phyloP scores from a whole-genome alignment of 352 stramenopile species.

The Albugo laibachii region DNA sequence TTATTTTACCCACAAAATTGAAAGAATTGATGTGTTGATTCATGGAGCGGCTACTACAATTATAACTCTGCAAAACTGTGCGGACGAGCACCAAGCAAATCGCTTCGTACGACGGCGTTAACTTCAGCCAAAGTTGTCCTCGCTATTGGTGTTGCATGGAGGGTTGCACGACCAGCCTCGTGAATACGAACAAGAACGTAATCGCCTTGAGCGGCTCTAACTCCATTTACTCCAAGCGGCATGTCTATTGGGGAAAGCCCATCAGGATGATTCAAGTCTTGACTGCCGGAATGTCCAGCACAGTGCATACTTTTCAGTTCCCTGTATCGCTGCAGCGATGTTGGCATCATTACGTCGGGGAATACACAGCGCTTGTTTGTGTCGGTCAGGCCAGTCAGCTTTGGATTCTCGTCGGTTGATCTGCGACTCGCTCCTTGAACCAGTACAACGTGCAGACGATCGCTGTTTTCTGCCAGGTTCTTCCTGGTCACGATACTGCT shows the following conservation, averaged over 20 bases:
- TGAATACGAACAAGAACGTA: conserved; percentile 70
- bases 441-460: conserved; percentile 88
- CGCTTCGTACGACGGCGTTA: conserved; percentile 19
- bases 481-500: conserved; percentile 79
- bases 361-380: conserved; percentile 84
- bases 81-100: conserved; percentile 29
- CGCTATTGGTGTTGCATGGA: conserved; percentile 61
- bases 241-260: neutral
- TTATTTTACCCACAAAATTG: neutral
- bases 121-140: conserved; percentile 54
- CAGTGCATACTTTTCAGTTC: conserved; percentile 15
- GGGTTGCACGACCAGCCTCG: conserved; percentile 60
- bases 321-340: conserved; percentile 24
- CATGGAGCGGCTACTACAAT: too few species aligned
- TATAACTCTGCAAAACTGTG: too few species aligned
- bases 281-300: conserved; percentile 14
- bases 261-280: neutral
- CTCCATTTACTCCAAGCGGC: neutral
- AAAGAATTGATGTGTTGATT: too few species aligned
- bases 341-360: conserved; percentile 26
- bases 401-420: conserved; percentile 42
- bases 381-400: conserved; percentile 73
- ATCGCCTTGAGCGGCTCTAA: conserved; percentile 18
- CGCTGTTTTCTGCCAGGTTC: conserved; percentile 82
- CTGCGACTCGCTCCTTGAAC: conserved; percentile 85